Conservation (phyloP, 1,284 basidiomycete species). For the Cryptococcus deneoformans region DNA sequence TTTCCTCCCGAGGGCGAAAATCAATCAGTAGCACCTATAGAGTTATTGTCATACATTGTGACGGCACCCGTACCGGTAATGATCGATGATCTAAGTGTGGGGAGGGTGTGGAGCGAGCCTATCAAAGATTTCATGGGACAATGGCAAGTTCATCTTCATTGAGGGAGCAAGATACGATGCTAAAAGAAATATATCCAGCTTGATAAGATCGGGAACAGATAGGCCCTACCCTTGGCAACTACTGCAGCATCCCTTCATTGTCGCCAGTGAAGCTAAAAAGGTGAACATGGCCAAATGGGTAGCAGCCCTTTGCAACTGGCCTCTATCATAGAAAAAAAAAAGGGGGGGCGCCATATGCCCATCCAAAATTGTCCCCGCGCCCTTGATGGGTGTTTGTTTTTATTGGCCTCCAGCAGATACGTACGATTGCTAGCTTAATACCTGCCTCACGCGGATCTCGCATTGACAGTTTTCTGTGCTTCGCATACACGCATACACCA, state of each 20-base stretch:
- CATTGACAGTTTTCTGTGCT: too few relatives aligned
- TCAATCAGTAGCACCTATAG: slow-evolving; percentile 74
- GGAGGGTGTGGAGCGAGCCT: slow-evolving; percentile 68
- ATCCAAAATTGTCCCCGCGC: too few relatives aligned
- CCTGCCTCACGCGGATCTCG: too few relatives aligned
- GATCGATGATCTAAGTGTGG: slow-evolving; percentile 56
- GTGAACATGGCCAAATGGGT: slow-evolving; percentile 91
- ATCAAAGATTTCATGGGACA: slow-evolving; percentile 92
- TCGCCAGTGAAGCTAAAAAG: slow-evolving; percentile 73
- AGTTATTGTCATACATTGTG: slow-evolving; percentile 89
- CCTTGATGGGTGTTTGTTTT: neutral
- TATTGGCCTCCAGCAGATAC: too few relatives aligned
- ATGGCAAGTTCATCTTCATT: slow-evolving; percentile 59
- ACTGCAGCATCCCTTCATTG: slow-evolving; percentile 84
- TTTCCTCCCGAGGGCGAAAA: slow-evolving; percentile 77
- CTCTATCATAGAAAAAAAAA: neutral
- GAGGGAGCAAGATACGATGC: neutral
- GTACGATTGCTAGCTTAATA: too few relatives aligned
- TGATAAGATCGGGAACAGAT: slow-evolving; percentile 51
- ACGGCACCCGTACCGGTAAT: slow-evolving; percentile 73
- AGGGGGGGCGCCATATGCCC: too few relatives aligned
- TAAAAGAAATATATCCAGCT: slow-evolving; percentile 9
- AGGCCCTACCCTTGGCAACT: slow-evolving; percentile 85
- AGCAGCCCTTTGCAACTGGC: slow-evolving; percentile 82
- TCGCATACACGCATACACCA: too few relatives aligned